Conservation (phyloP, 768 basidiomycete species). For the Thelephora ganbajun region DNA sequence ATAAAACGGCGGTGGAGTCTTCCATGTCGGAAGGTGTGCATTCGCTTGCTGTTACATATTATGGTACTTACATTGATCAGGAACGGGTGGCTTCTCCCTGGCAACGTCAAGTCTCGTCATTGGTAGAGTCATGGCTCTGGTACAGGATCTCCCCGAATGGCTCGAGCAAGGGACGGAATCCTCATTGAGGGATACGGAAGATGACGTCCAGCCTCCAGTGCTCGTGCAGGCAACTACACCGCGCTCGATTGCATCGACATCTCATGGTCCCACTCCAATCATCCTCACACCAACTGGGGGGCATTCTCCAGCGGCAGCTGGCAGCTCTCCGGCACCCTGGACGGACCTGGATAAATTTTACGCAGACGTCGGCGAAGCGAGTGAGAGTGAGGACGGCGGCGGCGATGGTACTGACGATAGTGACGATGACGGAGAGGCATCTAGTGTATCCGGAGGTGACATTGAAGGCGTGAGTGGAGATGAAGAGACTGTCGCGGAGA, state of each 20-base stretch:
- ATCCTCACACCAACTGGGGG: slow-evolving; percentile 41
- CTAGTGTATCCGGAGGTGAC: slow-evolving; percentile 21
- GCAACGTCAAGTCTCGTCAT: slow-evolving; percentile 57
- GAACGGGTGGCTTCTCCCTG: slow-evolving; percentile 29
- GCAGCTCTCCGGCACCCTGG: slow-evolving; percentile 31
- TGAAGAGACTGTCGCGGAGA: slow-evolving; percentile 8
- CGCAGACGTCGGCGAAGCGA: slow-evolving; percentile 23
- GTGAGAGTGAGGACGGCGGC: slow-evolving; percentile 20
- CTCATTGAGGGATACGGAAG: slow-evolving; percentile 53
- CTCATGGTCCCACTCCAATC: slow-evolving; percentile 28
- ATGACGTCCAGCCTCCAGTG: slow-evolving; percentile 26
- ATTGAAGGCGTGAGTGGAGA: slow-evolving; percentile 15
- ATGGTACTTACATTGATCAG: slow-evolving; percentile 11
- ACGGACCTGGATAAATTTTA: slow-evolving; percentile 68
- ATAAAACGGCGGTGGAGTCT: slow-evolving; percentile 39
- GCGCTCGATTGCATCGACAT: slow-evolving; percentile 13
- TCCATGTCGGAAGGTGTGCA: background rate
- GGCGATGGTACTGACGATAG: slow-evolving; percentile 13
- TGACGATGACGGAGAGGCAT: slow-evolving; percentile 10
- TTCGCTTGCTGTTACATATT: background rate
- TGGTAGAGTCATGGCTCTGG: slow-evolving; percentile 36
- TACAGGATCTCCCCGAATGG: slow-evolving; percentile 68
- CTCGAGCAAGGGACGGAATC: slow-evolving; percentile 75
- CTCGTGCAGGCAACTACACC: slow-evolving; percentile 21
- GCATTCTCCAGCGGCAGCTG: slow-evolving; percentile 28